Conservation (phyloP, 1,284 basidiomycete species). For the Malassezia vespertilionis region DNA sequence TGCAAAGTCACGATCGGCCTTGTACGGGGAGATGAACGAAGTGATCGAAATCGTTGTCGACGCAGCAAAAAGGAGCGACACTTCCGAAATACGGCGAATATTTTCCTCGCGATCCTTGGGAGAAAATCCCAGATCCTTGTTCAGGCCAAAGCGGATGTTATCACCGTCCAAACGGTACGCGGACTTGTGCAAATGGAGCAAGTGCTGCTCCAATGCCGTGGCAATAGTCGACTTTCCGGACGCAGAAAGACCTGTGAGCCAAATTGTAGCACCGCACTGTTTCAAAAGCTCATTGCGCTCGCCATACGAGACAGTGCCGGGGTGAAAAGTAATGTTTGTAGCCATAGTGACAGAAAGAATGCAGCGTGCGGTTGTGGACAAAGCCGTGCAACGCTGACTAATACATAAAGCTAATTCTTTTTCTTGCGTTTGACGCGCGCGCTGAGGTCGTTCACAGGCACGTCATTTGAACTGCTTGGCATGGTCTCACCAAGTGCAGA, state of each 20-base stretch:
- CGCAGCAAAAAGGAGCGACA: conserved; percentile 85
- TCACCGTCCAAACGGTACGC: conserved; percentile 91
- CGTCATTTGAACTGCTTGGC: background rate
- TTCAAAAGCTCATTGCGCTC: conserved; percentile 34
- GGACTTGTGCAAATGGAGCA: conserved; percentile 74
- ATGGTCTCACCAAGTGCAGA: background rate
- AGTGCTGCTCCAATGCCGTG: conserved; percentile 88
- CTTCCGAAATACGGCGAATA: conserved; percentile 93
- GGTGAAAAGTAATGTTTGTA: conserved; percentile 77
- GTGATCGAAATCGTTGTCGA: conserved; percentile 76
- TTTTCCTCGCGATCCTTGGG: conserved; percentile 92
- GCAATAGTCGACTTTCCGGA: conserved; percentile 78
- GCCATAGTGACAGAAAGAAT: conserved; percentile 53
- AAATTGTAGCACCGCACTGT: conserved; percentile 28
- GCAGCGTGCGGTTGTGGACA: background rate
- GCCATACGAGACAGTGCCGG: conserved; percentile 49
- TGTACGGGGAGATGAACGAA: conserved; percentile 95
- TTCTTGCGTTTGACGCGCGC: conserved; percentile 16
- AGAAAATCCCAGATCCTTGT: conserved; percentile 95
- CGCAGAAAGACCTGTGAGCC: conserved; percentile 35
- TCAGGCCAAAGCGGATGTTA: conserved; percentile 90
- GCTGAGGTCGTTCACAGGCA: conserved; percentile 14
- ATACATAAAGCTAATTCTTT: conserved; percentile 1
- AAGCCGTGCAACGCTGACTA: conserved; percentile 5
- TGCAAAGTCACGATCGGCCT: conserved; percentile 71